These are phyloP conservation scores for Murraya koenigii DNA, from an alignment of 345 rosid species.

Conservation along the genomic window DNA sequence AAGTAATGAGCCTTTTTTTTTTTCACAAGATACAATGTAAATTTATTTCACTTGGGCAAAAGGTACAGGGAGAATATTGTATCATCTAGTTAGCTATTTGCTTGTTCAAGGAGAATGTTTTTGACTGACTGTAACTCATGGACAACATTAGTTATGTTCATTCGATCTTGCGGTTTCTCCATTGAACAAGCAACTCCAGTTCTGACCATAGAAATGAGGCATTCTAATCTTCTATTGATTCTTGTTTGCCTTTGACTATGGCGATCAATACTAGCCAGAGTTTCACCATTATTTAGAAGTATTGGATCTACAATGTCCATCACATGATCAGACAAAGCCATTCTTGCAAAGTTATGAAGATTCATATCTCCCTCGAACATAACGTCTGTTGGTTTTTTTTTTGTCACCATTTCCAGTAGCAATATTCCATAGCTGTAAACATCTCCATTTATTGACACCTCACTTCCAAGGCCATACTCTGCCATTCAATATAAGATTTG, in stretches of 20 bases:
- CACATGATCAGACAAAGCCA: slow-evolving; percentile 14
- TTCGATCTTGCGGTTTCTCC: slow-evolving; percentile 12
- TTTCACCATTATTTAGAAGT: not conserved
- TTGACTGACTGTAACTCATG: not conserved
- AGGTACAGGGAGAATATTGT: not conserved
- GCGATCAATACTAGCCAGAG: not conserved
- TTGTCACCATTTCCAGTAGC: slow-evolving; percentile 25
- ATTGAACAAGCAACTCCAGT: slow-evolving; percentile 27
- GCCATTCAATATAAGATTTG: not conserved
- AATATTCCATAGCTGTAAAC: slow-evolving; percentile 34
- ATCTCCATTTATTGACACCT: slow-evolving; percentile 22
- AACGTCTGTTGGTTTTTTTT: slow-evolving; percentile 22
- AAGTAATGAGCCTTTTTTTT: too few relatives aligned
- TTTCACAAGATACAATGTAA: too few relatives aligned
- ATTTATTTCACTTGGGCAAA: too few relatives aligned
- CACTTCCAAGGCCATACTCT: slow-evolving; percentile 39
- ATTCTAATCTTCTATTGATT: not conserved
- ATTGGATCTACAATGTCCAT: slow-evolving; percentile 19
- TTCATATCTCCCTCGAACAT: slow-evolving; percentile 17
- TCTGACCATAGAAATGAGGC: slow-evolving; percentile 6
- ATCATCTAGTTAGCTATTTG: not conserved
- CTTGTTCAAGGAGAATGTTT: not conserved
- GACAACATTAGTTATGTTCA: not conserved
- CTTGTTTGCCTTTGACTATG: not conserved
- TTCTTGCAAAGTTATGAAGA: slow-evolving; percentile 13